Conservation (phyloP, 2,329 filamentous ascomycete species). For the Beauveria australis region DNA sequence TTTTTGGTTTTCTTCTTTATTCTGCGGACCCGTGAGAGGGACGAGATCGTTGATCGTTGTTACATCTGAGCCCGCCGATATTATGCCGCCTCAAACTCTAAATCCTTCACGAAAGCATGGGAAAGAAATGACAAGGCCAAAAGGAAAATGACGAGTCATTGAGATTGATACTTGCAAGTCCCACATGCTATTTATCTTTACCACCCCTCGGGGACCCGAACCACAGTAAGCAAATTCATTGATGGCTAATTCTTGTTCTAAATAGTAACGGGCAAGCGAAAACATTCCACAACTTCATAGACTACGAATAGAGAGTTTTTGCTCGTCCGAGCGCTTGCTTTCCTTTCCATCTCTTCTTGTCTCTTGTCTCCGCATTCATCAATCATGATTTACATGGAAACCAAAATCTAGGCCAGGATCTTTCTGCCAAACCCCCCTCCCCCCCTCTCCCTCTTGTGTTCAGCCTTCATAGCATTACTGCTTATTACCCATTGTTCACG, state of each 20-base stretch:
- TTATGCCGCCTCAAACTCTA: background rate
- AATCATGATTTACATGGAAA: no score
- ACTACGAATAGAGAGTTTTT: no score
- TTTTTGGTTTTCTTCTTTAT: no score
- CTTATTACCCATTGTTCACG: no score
- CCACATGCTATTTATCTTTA: background rate
- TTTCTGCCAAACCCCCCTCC: no score
- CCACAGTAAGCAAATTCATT: no score
- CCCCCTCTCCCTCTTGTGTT: background rate
- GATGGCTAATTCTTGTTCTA: no score
- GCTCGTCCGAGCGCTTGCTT: background rate
- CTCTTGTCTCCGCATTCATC: background rate
- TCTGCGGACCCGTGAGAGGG: background rate
- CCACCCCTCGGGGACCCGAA: background rate
- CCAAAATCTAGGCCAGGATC: no score
- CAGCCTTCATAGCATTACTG: background rate
- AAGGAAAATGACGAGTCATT: background rate
- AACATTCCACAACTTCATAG: no score
- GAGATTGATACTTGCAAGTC: background rate
- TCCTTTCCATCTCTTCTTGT: background rate
- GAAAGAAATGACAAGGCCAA: background rate
- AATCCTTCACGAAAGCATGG: background rate
- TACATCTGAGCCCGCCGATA: background rate
- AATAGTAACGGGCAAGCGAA: no score
- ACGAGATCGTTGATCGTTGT: background rate